Base-by-base conservation (phyloP, 495 filamentous ascomycete genomes). In the Talaromyces nanjingensis region DNA sequence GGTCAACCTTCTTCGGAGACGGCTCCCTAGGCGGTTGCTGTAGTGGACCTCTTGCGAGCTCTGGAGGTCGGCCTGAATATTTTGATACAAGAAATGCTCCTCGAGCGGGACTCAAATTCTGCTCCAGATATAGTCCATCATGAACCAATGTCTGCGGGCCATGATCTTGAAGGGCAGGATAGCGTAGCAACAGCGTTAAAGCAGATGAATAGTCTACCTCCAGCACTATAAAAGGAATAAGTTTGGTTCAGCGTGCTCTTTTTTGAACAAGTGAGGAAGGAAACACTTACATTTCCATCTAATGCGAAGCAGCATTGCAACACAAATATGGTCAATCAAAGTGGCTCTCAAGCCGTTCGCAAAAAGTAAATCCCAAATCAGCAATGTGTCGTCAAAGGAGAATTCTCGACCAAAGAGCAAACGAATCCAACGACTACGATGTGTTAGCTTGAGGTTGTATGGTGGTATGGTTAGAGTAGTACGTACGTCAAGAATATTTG, bases 361-460 rank as follows among this genome's bases (percentile, higher is more conserved):
- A 71, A 99, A 96, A 3, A 99, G 77, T 3, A 86, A 77, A 78
- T 99, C 94, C 94, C 94, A 98, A 62, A 98, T 83, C 47, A 82
- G 72, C 5, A 99, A 81, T 56, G 92, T 78, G 67, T 96, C 86
- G 39, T 94, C 86, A 62, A 97, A 96, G 0, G 89, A 84, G 64
- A 98, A 97, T 76, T 98, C 94, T 59, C 94, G 84, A 49, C 93
- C 91, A 70, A 97, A 99, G 0, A 99, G 74, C 1, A 99, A 86
- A 24, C 94, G 85, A 62, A 98, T 89, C 94, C 94, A 99, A 56
- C 94, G 91, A 66, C 91, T 96, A 64, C 8, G 37, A 25, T 34
- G n/a, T 2, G 55, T 59, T 22, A 60, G 45, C 25, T 33, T 37
- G 18, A 54, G 27, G 14, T 33, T 12, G 29, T 33, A 27, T 11